These are phyloP conservation scores for Candida maris DNA, from an alignment of 805 yeast genomes.

Conservation along the genomic window DNA sequence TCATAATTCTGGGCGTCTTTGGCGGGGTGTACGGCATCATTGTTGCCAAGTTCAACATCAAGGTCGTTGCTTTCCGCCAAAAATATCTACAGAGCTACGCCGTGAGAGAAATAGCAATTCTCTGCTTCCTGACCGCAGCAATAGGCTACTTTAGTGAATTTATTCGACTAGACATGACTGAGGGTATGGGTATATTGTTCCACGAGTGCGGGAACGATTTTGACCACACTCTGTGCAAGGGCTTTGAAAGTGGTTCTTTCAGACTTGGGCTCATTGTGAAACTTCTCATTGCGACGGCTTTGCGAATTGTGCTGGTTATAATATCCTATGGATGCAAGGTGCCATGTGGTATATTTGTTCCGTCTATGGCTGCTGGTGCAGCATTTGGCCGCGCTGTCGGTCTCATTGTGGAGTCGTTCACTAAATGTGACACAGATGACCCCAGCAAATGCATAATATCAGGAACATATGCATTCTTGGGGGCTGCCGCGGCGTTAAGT, in stretches of 20 bases:
- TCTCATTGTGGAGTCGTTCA: slow-evolving; percentile 51
- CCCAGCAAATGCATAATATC: slow-evolving; percentile 67
- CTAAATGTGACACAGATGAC: slow-evolving; percentile 35
- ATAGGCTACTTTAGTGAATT: slow-evolving; percentile 83
- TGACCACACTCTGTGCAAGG: slow-evolving; percentile 38
- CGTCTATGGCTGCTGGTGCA: slow-evolving; percentile 96
- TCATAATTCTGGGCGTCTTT: slow-evolving; percentile 74
- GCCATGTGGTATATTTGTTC: slow-evolving; percentile 97
- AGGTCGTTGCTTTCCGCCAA: slow-evolving; percentile 75
- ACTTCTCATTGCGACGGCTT: slow-evolving; percentile 63
- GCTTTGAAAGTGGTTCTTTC: slow-evolving; percentile 17
- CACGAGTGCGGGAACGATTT: slow-evolving; percentile 64
- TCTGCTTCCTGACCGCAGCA: slow-evolving; percentile 68
- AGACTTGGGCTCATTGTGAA: slow-evolving; percentile 43
- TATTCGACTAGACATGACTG: slow-evolving; percentile 87
- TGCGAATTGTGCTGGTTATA: slow-evolving; percentile 69
- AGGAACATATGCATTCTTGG: slow-evolving; percentile 92
- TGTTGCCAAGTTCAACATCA: slow-evolving; percentile 70
- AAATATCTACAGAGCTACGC: slow-evolving; percentile 55
- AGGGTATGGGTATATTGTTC: slow-evolving; percentile 85
- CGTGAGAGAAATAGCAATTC: slow-evolving; percentile 63
- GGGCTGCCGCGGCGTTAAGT: slow-evolving; percentile 92
- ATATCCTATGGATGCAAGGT: slow-evolving; percentile 89
- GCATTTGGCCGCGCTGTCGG: slow-evolving; percentile 90
- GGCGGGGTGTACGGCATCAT: slow-evolving; percentile 89